Conservation (phyloP, 352 stramenopile species). For the Phytophthora kernoviae region DNA sequence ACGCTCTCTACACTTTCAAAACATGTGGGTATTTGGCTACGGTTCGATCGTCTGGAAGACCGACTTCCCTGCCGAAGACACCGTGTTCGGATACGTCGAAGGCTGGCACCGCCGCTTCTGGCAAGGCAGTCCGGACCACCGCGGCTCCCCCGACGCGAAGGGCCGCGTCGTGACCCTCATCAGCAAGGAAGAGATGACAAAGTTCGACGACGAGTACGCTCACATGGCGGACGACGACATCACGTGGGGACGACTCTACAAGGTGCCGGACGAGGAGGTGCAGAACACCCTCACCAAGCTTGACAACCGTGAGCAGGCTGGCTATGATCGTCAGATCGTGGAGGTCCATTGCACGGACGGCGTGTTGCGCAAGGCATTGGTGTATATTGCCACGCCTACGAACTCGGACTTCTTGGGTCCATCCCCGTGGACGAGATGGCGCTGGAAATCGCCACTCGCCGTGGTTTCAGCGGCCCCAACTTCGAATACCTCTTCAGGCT, state of each 20-base stretch:
- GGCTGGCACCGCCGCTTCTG: slow-evolving; percentile 90
- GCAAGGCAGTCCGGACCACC: slow-evolving; percentile 89
- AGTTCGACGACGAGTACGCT: slow-evolving; percentile 76
- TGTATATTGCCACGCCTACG: slow-evolving; percentile 86
- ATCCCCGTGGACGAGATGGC: slow-evolving; percentile 75
- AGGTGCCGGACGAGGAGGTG: slow-evolving; percentile 82
- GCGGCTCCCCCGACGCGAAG: slow-evolving; percentile 72
- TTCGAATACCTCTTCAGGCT: slow-evolving; percentile 87
- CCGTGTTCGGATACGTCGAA: slow-evolving; percentile 76
- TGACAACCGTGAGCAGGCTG: slow-evolving; percentile 85
- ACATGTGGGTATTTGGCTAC: slow-evolving; percentile 89
- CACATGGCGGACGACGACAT: slow-evolving; percentile 65
- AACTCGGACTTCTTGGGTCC: slow-evolving; percentile 88
- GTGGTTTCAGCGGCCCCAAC: slow-evolving; percentile 78
- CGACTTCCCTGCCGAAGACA: slow-evolving; percentile 68
- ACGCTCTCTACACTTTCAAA: neutral
- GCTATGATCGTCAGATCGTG: slow-evolving; percentile 81
- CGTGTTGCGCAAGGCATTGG: slow-evolving; percentile 62
- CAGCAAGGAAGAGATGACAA: slow-evolving; percentile 72
- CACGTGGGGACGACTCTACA: slow-evolving; percentile 89
- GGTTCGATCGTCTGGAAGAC: slow-evolving; percentile 86
- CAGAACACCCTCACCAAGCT: slow-evolving; percentile 75
- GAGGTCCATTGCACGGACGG: slow-evolving; percentile 82
- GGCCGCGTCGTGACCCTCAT: slow-evolving; percentile 90
- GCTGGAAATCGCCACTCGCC: slow-evolving; percentile 73